Base-by-base conservation (phyloP, 371 early-diverging fungal species). In the Zopfochytrium polystomum region DNA sequence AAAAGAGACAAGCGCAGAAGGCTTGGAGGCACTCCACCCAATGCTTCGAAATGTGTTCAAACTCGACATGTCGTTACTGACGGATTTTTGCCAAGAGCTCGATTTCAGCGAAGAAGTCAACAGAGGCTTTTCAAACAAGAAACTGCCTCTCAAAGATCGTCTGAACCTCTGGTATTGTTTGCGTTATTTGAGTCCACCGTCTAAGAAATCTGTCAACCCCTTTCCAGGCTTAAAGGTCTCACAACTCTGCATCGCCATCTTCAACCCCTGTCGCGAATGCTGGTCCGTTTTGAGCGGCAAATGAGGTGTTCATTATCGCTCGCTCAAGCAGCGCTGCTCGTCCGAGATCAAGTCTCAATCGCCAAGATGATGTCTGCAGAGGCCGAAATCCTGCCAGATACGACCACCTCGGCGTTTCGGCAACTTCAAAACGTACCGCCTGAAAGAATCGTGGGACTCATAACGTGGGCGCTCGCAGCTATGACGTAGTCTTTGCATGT, bases 261-360 rank as follows among this genome's bases (percentile, higher is more conserved):
- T 15, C 45, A 60, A 5, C 56, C 66, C 3, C 29, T 53, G 6
- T 66, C 66, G 11, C 60, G 66, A 13, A 52, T 58, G 1, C 29
- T 66, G 7, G 51, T 56, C 29, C 45, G 57, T 18, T 18, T 66
- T 1, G 61, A 66, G 47, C 11, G 6, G 3, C 55, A 66, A 43
- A 23, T 66, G 26, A 18, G 38, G 20, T 54, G 29, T 2, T 26
- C 53, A 33, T 25, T 66, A 6, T 32, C 61, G 1, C 20, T 52
- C 7, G 66, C 66, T 13, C 66, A 66, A 44, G 66, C 57, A 3
- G 56, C 61, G 66, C 57, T 66, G 3, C 53, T 60, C 3, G 61
- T 61, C 3, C 60, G 47, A 33, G 66, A 66, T 32, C 66, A 66
- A 45, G 50, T 66, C 23, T 31, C 51, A 11, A 2, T 66, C 9